Conservation (phyloP, 768 basidiomycete species). For the Candolleomyces eurysporus region DNA sequence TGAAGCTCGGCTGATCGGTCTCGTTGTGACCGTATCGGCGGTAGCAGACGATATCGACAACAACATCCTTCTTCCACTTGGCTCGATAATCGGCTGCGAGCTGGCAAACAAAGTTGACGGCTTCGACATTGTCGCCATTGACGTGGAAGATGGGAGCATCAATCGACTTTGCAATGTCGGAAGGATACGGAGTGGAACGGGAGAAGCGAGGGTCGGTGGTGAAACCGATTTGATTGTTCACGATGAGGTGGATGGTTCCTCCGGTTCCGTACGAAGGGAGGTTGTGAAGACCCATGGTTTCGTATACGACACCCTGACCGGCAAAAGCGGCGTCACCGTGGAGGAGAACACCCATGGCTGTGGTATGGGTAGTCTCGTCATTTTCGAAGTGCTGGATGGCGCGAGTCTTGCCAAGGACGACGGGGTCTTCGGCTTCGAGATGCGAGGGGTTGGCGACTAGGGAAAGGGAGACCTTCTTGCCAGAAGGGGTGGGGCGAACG, state of each 20-base stretch:
- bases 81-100: slow-evolving; percentile 98
- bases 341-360: slow-evolving; percentile 92
- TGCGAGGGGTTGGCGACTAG: slow-evolving; percentile 99
- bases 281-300: slow-evolving; percentile 98
- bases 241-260: slow-evolving; percentile 96
- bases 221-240: slow-evolving; percentile 99
- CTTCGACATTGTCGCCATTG: slow-evolving; percentile 97
- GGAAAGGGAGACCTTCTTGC: slow-evolving; percentile 96
- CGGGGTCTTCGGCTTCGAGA: slow-evolving; percentile 94
- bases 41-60: slow-evolving; percentile 98
- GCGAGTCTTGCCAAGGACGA: slow-evolving; percentile 98
- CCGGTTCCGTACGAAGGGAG: slow-evolving; percentile 95
- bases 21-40: slow-evolving; percentile 99
- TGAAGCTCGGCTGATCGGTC: slow-evolving; percentile 98
- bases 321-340: slow-evolving; percentile 99
- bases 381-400: slow-evolving; percentile 93
- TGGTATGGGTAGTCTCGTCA: slow-evolving; percentile 75
- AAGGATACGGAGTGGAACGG: slow-evolving; percentile 96
- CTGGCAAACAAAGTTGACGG: slow-evolving; percentile 97
- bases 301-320: slow-evolving; percentile 97
- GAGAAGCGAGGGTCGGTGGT: slow-evolving; percentile 98
- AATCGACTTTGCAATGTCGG: slow-evolving; percentile 97
- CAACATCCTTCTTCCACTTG: slow-evolving; percentile 98
- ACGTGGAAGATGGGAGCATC: slow-evolving; percentile 99
- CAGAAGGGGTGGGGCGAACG: slow-evolving; percentile 94